Conservation (phyloP, 305 asterid genomes). For the Solanum hybrid region DNA sequence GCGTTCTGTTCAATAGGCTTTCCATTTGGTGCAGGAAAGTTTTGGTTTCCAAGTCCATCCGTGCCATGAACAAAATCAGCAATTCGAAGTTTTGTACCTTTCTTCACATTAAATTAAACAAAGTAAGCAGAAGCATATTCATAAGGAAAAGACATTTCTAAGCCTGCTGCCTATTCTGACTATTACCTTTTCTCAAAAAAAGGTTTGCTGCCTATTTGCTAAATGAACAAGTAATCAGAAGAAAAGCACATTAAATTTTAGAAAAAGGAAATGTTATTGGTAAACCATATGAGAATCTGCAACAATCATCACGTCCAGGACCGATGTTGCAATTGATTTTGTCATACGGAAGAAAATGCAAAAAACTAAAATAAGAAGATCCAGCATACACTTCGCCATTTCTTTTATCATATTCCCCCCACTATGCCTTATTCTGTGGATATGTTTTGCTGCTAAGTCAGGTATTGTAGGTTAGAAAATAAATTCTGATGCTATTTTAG, state of each 20-base stretch:
- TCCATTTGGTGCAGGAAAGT: slow-evolving; percentile 85
- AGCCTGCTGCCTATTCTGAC: background rate
- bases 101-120: slow-evolving; percentile 34
- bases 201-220: background rate
- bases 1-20: slow-evolving; percentile 73
- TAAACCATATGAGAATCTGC: background rate
- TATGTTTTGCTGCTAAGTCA: background rate
- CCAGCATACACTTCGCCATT: background rate
- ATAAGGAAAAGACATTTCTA: background rate
- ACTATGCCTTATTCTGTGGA: background rate
- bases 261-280: background rate
- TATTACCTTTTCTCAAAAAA: background rate
- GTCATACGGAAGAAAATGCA: background rate
- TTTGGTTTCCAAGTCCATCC: slow-evolving; percentile 98
- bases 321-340: background rate
- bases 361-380: background rate
- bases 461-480: background rate
- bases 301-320: background rate
- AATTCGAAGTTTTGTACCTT: slow-evolving; percentile 90
- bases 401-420: background rate
- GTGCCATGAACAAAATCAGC: slow-evolving; percentile 96
- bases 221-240: background rate
- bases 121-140: background rate
- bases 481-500: background rate
- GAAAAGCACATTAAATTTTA: background rate